These are phyloP conservation scores for Mucor racemosus DNA, from an alignment of 371 early-diverging fungal genomes.

Conservation along the genomic window DNA sequence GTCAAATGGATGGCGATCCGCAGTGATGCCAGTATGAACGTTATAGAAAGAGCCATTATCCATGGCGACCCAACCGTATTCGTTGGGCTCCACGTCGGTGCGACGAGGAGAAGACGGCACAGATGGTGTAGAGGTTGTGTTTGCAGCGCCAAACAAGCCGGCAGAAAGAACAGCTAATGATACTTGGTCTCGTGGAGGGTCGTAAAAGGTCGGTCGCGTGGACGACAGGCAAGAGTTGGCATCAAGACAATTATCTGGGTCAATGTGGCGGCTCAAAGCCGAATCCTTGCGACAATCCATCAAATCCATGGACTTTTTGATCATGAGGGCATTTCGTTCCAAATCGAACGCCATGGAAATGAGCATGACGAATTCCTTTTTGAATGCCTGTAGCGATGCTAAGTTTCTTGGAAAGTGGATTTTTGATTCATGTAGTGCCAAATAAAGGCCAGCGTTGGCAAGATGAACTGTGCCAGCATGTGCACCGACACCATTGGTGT, in stretches of 20 bases:
- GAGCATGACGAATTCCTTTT: not conserved
- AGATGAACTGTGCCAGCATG: too few species aligned
- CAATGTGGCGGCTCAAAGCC: not conserved
- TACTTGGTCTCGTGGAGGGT: constrained; percentile 15
- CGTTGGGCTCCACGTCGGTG: not conserved
- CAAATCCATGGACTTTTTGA: not conserved
- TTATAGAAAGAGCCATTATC: constrained; percentile 5
- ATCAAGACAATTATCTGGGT: constrained; percentile 11
- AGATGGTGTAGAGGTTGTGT: not conserved
- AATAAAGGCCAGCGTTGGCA: too few species aligned
- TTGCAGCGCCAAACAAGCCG: constrained; percentile 9
- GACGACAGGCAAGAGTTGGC: constrained; percentile 11
- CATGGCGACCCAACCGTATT: constrained; percentile 11
- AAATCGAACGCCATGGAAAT: not conserved
- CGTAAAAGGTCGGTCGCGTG: constrained; percentile 10
- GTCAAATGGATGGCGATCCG: constrained; percentile 5
- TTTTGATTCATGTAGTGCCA: too few species aligned
- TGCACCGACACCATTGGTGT: too few species aligned
- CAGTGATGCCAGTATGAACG: not conserved
- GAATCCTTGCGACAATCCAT: not conserved
- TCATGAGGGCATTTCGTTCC: not conserved
- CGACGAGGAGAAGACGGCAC: too few species aligned
- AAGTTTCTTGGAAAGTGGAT: too few species aligned
- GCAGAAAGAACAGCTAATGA: constrained; percentile 13
- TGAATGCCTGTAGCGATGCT: too few species aligned